phyloP scores from a whole-genome alignment of 1,284 basidiomycete species.

The Phenoliferia sp. region DNA sequence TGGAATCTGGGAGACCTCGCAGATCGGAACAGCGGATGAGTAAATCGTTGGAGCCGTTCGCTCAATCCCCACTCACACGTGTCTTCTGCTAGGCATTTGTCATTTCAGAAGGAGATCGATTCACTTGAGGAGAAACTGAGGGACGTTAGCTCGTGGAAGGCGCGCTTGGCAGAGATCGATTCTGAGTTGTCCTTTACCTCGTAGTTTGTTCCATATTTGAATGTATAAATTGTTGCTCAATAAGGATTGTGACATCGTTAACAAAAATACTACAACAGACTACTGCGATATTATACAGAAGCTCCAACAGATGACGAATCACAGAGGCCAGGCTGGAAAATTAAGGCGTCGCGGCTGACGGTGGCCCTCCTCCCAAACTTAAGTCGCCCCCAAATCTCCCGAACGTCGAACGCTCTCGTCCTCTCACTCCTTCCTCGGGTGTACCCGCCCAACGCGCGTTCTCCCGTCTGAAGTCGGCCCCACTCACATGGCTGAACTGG shows the following conservation, averaged over 20 bases:
- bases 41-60: background rate
- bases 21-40: constrained; percentile 65
- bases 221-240: too few relatives aligned
- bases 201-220: too few relatives aligned
- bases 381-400: background rate
- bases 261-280: background rate
- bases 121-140: constrained; percentile 42
- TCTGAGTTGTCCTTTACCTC: constrained; percentile 42
- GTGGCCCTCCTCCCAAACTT: background rate
- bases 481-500: background rate
- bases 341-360: background rate
- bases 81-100: constrained; percentile 44
- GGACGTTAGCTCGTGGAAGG: constrained; percentile 45
- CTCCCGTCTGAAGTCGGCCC: background rate
- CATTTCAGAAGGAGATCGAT: constrained; percentile 49
- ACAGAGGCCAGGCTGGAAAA: background rate
- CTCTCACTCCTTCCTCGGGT: background rate
- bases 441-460: background rate
- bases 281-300: background rate
- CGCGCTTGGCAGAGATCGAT: constrained; percentile 43
- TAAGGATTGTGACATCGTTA: too few relatives aligned
- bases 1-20: constrained; percentile 63
- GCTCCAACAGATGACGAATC: background rate
- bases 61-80: too few relatives aligned
- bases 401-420: background rate